Evolutionary conservation across 192 early-diverging fungal species (phyloP), one percentile per base, ranked within the genome.

Genomic region (Spizellomyces sp.): DNA sequence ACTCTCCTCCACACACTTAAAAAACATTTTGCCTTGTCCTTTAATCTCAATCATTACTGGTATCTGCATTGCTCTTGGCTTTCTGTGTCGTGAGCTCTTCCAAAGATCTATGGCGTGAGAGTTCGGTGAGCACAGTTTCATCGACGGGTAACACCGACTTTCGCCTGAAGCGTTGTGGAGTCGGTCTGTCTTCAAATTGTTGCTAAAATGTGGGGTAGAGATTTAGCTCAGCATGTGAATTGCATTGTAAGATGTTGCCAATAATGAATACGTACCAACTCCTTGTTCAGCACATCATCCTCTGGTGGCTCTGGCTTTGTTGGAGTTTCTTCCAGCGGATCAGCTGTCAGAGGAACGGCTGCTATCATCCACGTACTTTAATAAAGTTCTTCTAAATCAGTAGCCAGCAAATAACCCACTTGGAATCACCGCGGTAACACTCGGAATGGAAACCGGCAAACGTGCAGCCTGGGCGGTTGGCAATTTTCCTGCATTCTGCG

Each of bases 61-160:
- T 36, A 36, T 36, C 27, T 36, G 27, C 27, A 36, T 36, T 36
- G 27, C 27, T 36, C 27, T 36, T 36, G 27, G 59, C 54, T 19
- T 57, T 67, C 36, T 48, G 14, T 12, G 65, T 65, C 14, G 64
- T 66, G 4, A 88, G 70, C 52, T 88, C 85, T 68, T 89, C 88
- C 67, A 87, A 67, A 15, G 83, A 83, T 61, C 80, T 83, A 75
- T 89, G 87, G 43, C 85, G 75, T 41, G 81, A 78, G 50, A 89
- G 72, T 60, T 89, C 88, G 14, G 77, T 76, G 21, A 89, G 74
- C 5, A 89, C 86, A 8, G 79, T 71, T 66, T 86, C 88, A 75
- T 89, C 88, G 6, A 89, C 87, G 12, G 88, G 88, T 36, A 89
- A 73, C 4, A 89, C 88, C 6, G 88, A 89, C 74, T 89, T 89